Conservation (phyloP, 345 rosid genomes). For the Lenwebbia sp. region DNA sequence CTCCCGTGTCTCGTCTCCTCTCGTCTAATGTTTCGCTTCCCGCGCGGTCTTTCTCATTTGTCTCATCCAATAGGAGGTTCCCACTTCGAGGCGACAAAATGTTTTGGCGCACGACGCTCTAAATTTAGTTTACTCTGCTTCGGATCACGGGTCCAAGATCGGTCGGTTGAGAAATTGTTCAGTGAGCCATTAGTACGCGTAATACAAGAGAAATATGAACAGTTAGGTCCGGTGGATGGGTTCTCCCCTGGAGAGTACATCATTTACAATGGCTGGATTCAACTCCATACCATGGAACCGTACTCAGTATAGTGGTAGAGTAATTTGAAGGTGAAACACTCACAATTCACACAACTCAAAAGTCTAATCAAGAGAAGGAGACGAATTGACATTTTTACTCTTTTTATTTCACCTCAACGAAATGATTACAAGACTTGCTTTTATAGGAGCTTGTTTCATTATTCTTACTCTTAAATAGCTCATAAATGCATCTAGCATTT, state of each 20-base stretch:
- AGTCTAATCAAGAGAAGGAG: too few species aligned
- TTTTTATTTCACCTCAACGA: too few species aligned
- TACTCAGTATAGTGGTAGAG: neutral
- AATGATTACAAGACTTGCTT: too few species aligned
- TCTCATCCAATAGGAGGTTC: neutral
- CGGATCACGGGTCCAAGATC: neutral
- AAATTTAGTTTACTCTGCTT: too few species aligned
- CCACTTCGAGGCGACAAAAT: neutral
- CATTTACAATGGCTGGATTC: neutral
- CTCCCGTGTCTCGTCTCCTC: neutral
- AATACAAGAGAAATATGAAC: neutral
- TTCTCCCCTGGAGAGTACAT: neutral
- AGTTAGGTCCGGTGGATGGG: neutral
- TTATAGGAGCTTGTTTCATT: too few species aligned
- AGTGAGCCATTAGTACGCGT: neutral
- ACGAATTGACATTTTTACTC: too few species aligned
- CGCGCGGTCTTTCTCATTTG: neutral
- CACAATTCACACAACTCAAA: too few species aligned
- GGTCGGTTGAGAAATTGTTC: neutral
- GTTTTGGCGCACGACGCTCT: neutral
- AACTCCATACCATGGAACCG: neutral
- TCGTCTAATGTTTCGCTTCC: neutral
- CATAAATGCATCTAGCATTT: too few species aligned
- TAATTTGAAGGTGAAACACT: too few species aligned
- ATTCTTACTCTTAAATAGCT: too few species aligned